Evolutionary conservation across 495 filamentous ascomycete genomes (phyloP).

Genomic region (Podospora fimiseda): DNA sequence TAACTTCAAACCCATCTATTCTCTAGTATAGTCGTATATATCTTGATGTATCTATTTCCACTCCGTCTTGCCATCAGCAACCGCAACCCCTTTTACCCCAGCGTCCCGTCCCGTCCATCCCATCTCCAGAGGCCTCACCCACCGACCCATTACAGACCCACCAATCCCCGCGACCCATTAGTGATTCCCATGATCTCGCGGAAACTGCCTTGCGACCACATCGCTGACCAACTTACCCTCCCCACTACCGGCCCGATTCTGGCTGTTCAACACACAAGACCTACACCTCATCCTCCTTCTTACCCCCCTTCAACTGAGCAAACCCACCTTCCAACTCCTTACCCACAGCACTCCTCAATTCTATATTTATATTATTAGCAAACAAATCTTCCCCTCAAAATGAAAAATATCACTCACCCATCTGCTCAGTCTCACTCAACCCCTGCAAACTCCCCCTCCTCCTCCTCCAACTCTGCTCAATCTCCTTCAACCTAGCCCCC

Average conservation of each 20-base stretch:
- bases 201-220: background rate
- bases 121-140: background rate
- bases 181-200: background rate
- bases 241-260: background rate
- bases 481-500: conserved; percentile 55
- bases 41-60: background rate
- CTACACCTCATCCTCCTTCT: background rate
- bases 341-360: background rate
- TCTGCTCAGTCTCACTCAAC: conserved; percentile 39
- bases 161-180: background rate
- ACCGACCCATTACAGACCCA: background rate
- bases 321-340: background rate
- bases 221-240: background rate
- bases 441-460: conserved; percentile 44
- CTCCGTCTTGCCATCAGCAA: background rate
- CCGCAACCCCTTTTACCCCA: no score
- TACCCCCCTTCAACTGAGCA: background rate
- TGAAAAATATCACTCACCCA: conserved; percentile 7
- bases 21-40: background rate
- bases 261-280: no score
- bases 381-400: conserved; percentile 27
- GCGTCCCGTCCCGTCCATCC: no score
- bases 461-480: conserved; percentile 48
- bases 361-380: conserved; percentile 1
- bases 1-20: background rate